Conservation (phyloP, 2,329 filamentous ascomycete genomes). For the Nannizzia gypsea region DNA sequence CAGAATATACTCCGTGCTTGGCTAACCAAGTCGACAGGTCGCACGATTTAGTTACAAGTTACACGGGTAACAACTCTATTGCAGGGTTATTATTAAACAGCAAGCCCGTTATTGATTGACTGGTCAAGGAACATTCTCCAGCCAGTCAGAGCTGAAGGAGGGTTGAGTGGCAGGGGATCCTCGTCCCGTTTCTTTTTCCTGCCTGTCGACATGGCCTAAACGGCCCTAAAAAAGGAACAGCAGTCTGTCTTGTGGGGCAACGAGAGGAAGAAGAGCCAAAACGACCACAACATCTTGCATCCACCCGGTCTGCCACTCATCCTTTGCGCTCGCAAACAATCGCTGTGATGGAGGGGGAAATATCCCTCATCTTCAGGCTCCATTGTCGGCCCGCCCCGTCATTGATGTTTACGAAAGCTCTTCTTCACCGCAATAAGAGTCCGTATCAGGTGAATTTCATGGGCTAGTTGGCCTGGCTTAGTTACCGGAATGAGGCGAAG, state of each 20-base stretch:
- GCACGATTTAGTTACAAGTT: neutral
- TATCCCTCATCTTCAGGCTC: slow-evolving; percentile 1
- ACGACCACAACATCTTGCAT: neutral
- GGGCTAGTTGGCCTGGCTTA: neutral
- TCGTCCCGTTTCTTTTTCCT: neutral
- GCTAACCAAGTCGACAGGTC: neutral
- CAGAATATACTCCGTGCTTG: neutral
- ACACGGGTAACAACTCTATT: neutral
- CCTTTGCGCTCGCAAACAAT: neutral
- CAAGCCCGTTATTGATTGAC: neutral
- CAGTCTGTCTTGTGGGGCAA: neutral
- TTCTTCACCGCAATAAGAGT: neutral
- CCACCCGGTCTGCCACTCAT: neutral
- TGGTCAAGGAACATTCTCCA: neutral
- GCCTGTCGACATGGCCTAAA: neutral
- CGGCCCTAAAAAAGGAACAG: neutral
- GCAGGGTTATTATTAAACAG: neutral
- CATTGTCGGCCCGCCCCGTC: slow-evolving; percentile 1
- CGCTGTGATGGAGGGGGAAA: neutral
- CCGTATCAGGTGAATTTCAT: neutral
- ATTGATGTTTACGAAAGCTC: neutral
- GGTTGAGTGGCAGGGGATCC: neutral
- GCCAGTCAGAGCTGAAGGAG: neutral
- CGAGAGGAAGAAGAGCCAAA: neutral
- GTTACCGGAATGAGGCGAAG: neutral